Conservation (phyloP, 1,139 yeast genomes). For the Kurtzmaniella quercitrusa region DNA sequence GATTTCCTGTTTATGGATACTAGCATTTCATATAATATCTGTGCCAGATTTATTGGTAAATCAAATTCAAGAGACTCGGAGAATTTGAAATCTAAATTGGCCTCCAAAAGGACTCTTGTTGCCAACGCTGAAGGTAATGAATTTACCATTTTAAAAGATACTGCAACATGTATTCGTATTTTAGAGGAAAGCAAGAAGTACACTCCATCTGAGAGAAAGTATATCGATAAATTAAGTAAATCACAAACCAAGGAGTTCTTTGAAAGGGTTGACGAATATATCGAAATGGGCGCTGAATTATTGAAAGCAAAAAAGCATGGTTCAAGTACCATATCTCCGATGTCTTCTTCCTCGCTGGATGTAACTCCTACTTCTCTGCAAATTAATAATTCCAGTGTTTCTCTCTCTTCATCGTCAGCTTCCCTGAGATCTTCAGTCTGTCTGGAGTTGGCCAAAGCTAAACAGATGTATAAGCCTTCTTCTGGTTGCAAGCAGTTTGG, state of each 20-base stretch:
- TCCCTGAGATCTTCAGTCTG: neutral
- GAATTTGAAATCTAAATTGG: conserved; percentile 10
- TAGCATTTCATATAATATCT: conserved; percentile 32
- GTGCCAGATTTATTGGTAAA: conserved; percentile 39
- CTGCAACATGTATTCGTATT: conserved; percentile 25
- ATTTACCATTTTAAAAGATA: conserved; percentile 36
- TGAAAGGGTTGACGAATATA: conserved; percentile 24
- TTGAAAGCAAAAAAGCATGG: neutral
- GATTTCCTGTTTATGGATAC: conserved; percentile 28
- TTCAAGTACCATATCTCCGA: conserved; percentile 11
- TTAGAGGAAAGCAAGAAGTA: conserved; percentile 18
- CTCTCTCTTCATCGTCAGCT: neutral
- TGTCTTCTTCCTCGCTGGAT: neutral
- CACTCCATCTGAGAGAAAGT: conserved; percentile 8
- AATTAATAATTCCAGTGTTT: too few relatives aligned
- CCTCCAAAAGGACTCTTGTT: conserved; percentile 17
- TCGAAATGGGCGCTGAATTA: conserved; percentile 9
- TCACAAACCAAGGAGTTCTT: conserved; percentile 24
- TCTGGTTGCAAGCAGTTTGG: conserved; percentile 5
- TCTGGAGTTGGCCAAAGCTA: conserved; percentile 15
- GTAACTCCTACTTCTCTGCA: neutral
- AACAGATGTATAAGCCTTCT: conserved; percentile 17
- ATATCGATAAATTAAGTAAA: conserved; percentile 15
- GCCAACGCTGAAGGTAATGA: conserved; percentile 39
- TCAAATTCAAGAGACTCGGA: conserved; percentile 19